phyloP scores from a whole-genome alignment of 208 protist genomes.

The Wallacemonas sp. region DNA sequence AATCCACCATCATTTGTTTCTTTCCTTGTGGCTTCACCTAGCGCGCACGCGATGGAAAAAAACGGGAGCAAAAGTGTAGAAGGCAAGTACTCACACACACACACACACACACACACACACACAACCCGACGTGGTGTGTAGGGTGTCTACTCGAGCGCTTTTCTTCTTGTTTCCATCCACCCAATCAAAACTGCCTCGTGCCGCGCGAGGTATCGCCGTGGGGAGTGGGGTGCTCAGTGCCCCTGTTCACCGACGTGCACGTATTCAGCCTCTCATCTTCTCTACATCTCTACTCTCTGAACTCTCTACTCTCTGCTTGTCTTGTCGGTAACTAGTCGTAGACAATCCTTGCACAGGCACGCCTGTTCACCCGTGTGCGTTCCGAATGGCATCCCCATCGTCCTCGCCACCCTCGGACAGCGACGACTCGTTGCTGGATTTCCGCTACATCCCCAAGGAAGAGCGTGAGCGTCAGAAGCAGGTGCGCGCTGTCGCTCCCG shows the following conservation, averaged over 20 bases:
- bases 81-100: background rate
- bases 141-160: background rate
- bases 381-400: background rate
- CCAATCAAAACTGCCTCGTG: too few relatives aligned
- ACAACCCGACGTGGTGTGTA: background rate
- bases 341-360: too few relatives aligned
- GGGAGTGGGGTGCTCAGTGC: too few relatives aligned
- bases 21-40: too few relatives aligned
- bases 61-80: background rate
- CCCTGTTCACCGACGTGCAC: too few relatives aligned
- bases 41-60: too few relatives aligned
- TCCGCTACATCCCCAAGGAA: slow-evolving; percentile 12
- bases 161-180: background rate
- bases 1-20: background rate
- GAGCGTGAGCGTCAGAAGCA: slow-evolving; percentile 2
- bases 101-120: background rate
- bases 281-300: background rate
- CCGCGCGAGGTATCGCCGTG: too few relatives aligned
- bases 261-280: too few relatives aligned
- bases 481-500: background rate
- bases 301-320: background rate
- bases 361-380: too few relatives aligned
- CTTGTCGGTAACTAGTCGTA: too few relatives aligned
- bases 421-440: slow-evolving; percentile 12
- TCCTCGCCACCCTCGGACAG: background rate